Evolutionary conservation across 805 yeast species (phyloP).

Genomic region (Wickerhamiella sorbophila): DNA sequence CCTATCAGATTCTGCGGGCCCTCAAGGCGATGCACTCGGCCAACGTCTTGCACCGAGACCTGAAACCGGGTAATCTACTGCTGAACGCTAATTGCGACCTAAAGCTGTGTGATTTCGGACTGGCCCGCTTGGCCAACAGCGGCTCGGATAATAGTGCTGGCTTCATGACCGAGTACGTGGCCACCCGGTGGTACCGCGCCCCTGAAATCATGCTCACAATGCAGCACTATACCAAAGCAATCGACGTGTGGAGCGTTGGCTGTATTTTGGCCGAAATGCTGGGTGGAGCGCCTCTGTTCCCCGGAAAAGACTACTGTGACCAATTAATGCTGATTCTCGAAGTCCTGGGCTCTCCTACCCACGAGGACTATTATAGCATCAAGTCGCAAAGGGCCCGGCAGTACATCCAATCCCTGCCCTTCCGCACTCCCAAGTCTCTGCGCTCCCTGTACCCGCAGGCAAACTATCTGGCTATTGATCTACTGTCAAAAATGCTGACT

Average conservation of each 20-base stretch:
- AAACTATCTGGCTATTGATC: slow-evolving; percentile 72
- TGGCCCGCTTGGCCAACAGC: slow-evolving; percentile 80
- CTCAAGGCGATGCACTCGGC: slow-evolving; percentile 80
- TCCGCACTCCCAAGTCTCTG: slow-evolving; percentile 25
- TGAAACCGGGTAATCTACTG: slow-evolving; percentile 84
- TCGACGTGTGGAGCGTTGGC: slow-evolving; percentile 96
- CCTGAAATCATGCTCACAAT: slow-evolving; percentile 94
- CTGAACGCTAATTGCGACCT: slow-evolving; percentile 90
- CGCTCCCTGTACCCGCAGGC: slow-evolving; percentile 58
- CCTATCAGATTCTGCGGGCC: slow-evolving; percentile 86
- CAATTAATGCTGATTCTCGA: slow-evolving; percentile 79
- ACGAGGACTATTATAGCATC: slow-evolving; percentile 49
- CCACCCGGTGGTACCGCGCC: slow-evolving; percentile 97
- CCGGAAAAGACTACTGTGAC: slow-evolving; percentile 92
- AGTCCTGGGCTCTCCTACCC: slow-evolving; percentile 84
- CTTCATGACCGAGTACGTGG: slow-evolving; percentile 94
- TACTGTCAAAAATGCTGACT: slow-evolving; percentile 64
- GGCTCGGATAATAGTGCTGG: slow-evolving; percentile 78
- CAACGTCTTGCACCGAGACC: slow-evolving; percentile 83
- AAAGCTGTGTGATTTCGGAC: slow-evolving; percentile 79
- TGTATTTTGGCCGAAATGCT: slow-evolving; percentile 89
- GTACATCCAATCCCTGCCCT: slow-evolving; percentile 77
- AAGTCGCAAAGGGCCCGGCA: slow-evolving; percentile 85
- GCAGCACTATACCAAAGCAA: slow-evolving; percentile 90
- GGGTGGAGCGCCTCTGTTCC: slow-evolving; percentile 82